A percentile compares a stretch with the other conserved stretches of the same genome.
phyloP scores from a whole-genome alignment of 176 grass and related monocot species.

The Avena atlantica region DNA sequence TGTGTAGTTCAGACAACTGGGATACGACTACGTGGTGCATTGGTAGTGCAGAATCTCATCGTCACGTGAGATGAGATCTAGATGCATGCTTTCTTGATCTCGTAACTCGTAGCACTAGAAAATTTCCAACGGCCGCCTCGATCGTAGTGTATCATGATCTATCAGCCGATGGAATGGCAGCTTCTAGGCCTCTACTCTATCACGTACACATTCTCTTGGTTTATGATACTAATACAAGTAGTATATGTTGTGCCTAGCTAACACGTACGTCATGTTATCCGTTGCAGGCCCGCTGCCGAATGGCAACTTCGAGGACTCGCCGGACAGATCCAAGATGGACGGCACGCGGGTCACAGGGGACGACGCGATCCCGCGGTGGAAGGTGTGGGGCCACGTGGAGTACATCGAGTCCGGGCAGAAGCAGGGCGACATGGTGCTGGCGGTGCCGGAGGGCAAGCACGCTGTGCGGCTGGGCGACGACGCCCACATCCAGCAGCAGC shows the following conservation, averaged over 20 bases:
- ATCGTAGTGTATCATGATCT: not conserved
- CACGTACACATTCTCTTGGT: no score
- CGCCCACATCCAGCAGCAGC: constrained; percentile 43
- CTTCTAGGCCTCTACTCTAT: no score
- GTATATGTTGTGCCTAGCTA: not conserved
- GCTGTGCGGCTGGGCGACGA: constrained; percentile 55
- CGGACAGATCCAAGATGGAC: constrained; percentile 27
- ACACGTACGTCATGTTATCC: not conserved
- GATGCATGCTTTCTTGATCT: not conserved
- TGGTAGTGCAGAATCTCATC: not conserved
- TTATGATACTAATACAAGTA: no score
- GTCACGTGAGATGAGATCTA: not conserved
- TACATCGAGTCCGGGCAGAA: constrained; percentile 52
- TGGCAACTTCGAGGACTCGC: constrained; percentile 50
- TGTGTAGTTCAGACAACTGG: not conserved
- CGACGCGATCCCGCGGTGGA: constrained; percentile 37
- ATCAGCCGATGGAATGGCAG: no score
- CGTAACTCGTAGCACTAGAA: not conserved
- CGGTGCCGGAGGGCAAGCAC: constrained; percentile 49
- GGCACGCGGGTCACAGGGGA: constrained; percentile 19
- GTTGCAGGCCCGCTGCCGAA: constrained; percentile 40
- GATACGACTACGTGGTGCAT: not conserved
- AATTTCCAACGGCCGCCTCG: not conserved
- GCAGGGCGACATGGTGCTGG: constrained; percentile 45
- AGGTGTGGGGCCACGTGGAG: constrained; percentile 46